Evolutionary conservation across 148 eudicot genomes (phyloP).

Genomic region (Fagopyrum esculentum): DNA sequence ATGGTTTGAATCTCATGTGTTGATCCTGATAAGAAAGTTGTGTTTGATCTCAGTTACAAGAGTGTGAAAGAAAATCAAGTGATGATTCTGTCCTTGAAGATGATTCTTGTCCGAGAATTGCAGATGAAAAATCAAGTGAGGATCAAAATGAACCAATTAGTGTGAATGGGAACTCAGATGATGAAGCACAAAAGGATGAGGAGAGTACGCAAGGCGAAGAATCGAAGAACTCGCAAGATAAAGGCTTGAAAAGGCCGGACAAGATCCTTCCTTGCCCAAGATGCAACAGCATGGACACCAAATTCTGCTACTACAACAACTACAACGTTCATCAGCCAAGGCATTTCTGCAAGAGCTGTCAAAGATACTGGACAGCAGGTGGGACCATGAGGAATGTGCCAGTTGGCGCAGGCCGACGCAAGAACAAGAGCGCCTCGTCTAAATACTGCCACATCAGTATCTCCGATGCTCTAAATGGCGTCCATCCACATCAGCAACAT

Average conservation of each 20-base stretch:
- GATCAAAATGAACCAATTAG: conserved; percentile 27
- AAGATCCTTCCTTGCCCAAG: conserved; percentile 94
- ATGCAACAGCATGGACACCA: conserved; percentile 95
- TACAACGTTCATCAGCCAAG: conserved; percentile 92
- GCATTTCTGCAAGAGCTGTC: conserved; percentile 93
- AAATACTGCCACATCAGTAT: conserved; percentile 53
- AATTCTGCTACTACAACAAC: conserved; percentile 93
- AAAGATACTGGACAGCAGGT: conserved; percentile 97
- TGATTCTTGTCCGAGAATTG: conserved; percentile 13
- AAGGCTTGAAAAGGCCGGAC: conserved; percentile 69
- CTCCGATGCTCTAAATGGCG: conserved; percentile 50
- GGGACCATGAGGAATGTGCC: conserved; percentile 94
- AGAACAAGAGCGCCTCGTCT: conserved; percentile 62
- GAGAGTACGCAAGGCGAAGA: conserved; percentile 39
- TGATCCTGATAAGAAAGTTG: conserved; percentile 1
- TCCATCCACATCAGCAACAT: conserved; percentile 16
- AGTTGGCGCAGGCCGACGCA: conserved; percentile 89
- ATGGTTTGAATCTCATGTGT: no score
- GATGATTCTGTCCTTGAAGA: conserved; percentile 25
- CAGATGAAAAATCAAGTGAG: conserved; percentile 27
- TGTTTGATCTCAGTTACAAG: conserved; percentile 37
- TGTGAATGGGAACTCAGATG: conserved; percentile 34
- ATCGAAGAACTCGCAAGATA: conserved; percentile 36
- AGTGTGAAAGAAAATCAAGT: conserved; percentile 18
- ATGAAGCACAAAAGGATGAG: conserved; percentile 16